Evolutionary conservation across 2,329 filamentous ascomycete genomes (phyloP).

Genomic region (Ophiostoma ulmi): DNA sequence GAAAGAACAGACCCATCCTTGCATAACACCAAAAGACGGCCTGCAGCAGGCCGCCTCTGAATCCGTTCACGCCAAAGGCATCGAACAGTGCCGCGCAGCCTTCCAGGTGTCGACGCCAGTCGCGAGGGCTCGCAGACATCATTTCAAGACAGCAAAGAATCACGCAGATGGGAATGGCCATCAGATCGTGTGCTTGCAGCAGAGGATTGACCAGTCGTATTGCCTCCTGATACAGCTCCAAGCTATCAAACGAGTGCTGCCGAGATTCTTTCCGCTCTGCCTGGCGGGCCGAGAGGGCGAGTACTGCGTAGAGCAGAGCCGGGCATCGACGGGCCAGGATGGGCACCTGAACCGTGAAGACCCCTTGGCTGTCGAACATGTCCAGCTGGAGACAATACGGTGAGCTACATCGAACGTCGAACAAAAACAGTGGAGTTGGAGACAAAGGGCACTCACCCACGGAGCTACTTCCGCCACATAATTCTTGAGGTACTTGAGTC

Average conservation of each 20-base stretch:
- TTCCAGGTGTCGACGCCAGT: slow-evolving; percentile 54
- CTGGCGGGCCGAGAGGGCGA: slow-evolving; percentile 52
- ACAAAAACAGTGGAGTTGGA: too few relatives aligned
- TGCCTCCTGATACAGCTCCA: slow-evolving; percentile 52
- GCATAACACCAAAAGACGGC: slow-evolving; percentile 57
- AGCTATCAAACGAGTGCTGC: slow-evolving; percentile 36
- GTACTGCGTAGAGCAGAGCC: slow-evolving; percentile 40
- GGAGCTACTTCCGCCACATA: too few relatives aligned
- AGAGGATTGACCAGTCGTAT: slow-evolving; percentile 37
- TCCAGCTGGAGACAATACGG: too few relatives aligned
- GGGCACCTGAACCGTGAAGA: too few relatives aligned
- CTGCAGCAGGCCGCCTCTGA: slow-evolving; percentile 48
- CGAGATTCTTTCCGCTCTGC: slow-evolving; percentile 42
- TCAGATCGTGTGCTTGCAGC: slow-evolving; percentile 36
- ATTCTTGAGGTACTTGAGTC: too few relatives aligned
- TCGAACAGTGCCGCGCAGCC: slow-evolving; percentile 53
- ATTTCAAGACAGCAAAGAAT: slow-evolving; percentile 41
- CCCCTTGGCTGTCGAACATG: too few relatives aligned
- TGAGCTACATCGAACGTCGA: too few relatives aligned
- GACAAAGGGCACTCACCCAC: too few relatives aligned
- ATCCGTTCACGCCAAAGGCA: slow-evolving; percentile 49
- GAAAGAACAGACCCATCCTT: slow-evolving; percentile 52
- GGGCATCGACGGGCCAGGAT: too few relatives aligned
- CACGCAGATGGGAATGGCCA: slow-evolving; percentile 38
- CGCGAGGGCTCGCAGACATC: slow-evolving; percentile 40